Conservation (phyloP, 1,284 basidiomycete species). For the Neolentinus lepideus region DNA sequence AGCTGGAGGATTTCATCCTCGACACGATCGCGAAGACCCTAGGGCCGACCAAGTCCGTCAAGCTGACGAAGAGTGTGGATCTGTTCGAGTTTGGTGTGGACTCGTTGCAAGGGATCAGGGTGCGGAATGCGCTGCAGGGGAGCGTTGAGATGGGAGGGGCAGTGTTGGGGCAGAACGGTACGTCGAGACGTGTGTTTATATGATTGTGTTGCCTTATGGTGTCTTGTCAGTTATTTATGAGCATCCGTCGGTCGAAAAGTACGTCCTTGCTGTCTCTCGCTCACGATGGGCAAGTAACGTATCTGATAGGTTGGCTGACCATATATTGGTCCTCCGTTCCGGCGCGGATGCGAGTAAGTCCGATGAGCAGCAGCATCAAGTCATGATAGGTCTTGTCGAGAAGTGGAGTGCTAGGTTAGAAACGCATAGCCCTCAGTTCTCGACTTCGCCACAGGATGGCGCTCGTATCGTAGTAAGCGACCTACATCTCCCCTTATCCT, state of each 20-base stretch:
- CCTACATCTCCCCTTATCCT: background rate
- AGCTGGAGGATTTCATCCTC: conserved; percentile 31
- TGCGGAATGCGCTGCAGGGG: background rate
- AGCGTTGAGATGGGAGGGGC: background rate
- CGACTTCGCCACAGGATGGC: conserved; percentile 1
- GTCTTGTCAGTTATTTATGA: conserved; percentile 37
- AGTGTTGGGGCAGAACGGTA: background rate
- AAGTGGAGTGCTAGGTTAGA: conserved; percentile 23
- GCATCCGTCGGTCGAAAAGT: conserved; percentile 31
- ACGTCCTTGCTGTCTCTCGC: conserved; percentile 6
- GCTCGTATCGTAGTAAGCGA: background rate
- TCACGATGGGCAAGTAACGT: background rate
- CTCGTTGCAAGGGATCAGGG: background rate
- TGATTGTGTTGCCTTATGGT: conserved; percentile 50
- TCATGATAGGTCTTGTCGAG: conserved; percentile 35
- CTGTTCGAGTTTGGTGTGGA: conserved; percentile 1
- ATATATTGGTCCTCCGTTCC: conserved; percentile 19
- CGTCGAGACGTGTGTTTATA: conserved; percentile 9
- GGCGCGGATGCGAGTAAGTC: conserved; percentile 14
- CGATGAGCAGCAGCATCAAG: conserved; percentile 19
- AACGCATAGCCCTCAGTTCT: background rate
- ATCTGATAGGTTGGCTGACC: conserved; percentile 13
- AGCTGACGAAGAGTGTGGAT: conserved; percentile 21
- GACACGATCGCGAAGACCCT: conserved; percentile 26
- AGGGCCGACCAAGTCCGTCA: conserved; percentile 22